A percentile compares a stretch with the other conserved stretches of the same genome.
These are phyloP conservation scores for Phlegmacium glaucopus DNA, from an alignment of 768 basidiomycete genomes.

Conservation along the genomic window DNA sequence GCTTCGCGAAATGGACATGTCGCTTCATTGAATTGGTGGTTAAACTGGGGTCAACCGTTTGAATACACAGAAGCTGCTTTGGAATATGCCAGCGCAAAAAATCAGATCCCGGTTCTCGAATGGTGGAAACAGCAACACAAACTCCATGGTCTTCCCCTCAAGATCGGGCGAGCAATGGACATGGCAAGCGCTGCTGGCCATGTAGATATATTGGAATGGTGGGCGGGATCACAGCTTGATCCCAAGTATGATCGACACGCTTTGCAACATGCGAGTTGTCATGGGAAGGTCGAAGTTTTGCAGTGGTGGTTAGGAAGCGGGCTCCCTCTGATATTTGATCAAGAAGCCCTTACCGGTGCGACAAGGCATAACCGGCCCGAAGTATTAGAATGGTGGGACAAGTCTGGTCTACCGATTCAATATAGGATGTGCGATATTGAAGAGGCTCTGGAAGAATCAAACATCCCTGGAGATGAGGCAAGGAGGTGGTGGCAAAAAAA, in stretches of 20 bases:
- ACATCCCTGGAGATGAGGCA: constrained; percentile 73
- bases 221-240: constrained; percentile 75
- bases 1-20: constrained; percentile 79
- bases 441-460: constrained; percentile 85
- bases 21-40: constrained; percentile 80
- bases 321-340: constrained; percentile 74
- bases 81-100: constrained; percentile 75
- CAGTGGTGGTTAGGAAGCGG: constrained; percentile 84
- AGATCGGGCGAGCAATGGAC: constrained; percentile 84
- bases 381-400: constrained; percentile 88
- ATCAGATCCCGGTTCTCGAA: constrained; percentile 70
- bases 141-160: constrained; percentile 53
- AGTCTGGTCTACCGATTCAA: constrained; percentile 71
- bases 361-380: constrained; percentile 80
- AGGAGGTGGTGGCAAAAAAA: constrained; percentile 80
- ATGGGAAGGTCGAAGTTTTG: constrained; percentile 76
- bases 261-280: constrained; percentile 73
- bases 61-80: constrained; percentile 80
- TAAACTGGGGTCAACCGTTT: constrained; percentile 56
- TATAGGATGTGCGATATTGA: constrained; percentile 92
- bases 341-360: constrained; percentile 74
- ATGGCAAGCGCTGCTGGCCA: constrained; percentile 79
- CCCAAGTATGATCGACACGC: constrained; percentile 77
- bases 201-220: constrained; percentile 79
- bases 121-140: constrained; percentile 76